Evolutionary conservation across 805 yeast genomes (phyloP), one percentile per base, ranked within the genome.

Genomic region (Cyberlindnera suaveolens): DNA sequence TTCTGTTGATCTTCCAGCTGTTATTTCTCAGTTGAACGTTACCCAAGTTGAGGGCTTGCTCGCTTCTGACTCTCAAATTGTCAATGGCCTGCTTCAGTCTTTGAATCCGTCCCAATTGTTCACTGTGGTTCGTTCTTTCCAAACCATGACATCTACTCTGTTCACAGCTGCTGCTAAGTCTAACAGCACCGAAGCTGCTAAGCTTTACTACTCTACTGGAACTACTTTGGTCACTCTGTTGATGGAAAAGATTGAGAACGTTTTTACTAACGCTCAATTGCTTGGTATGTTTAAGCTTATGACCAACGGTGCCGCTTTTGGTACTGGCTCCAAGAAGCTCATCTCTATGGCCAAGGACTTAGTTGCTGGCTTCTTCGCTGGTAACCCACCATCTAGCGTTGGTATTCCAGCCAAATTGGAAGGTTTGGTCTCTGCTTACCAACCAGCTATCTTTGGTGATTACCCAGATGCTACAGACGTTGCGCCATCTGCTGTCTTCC

Each of bases 1-100:
- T 34, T 71, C 82, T 43, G 85, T 71, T 2, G 84, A 72, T 58
- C 85, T 83, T 34, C 77, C 85, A 67, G 86, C 93, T 52, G 48
- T 57, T 29, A 43, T 57, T 19, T 26, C 54, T 4, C 39, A 43
- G 15, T 37, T 57, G 40, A 57, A 56, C 38, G 36, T 46, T 30
- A 53, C 61, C 4, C 61, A 57, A 45, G 34, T 56, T 31, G 48
- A 51, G 31, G 61, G 61, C 39, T 36, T 57, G 6, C 38, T 57
- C 34, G 32, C 41, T 15, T 40, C 60, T 19, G 46, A 56, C 39
- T 47, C 60, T 18, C 34, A 56, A 6, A 42, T 41, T 19, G 56
- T 57, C 19, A 31, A 42, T 17, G 47, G 44, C 6, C 38, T 57
- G 29, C 39, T 57, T 38, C 51, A 47, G 40, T 36, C 52, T 5